Evolutionary conservation across 2,329 filamentous ascomycete species (phyloP).

Genomic region (Chaetoscypha palmicola): DNA sequence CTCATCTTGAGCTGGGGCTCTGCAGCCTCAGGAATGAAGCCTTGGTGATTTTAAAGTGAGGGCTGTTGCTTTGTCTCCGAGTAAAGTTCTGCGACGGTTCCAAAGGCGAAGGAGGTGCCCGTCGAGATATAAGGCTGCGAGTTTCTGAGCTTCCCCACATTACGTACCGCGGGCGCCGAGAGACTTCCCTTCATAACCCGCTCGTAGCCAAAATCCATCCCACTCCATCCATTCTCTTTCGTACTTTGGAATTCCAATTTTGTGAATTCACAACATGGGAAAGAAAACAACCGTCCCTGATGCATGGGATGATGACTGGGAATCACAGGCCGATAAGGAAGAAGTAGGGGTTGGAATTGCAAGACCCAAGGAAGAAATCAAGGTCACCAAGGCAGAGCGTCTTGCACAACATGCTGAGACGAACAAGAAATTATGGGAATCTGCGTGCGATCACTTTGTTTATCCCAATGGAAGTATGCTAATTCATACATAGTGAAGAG

Average conservation of each 20-base stretch:
- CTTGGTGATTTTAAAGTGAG: constrained; percentile 2
- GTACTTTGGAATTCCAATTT: too few relatives aligned
- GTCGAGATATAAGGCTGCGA: too few relatives aligned
- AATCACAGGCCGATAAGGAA: constrained; percentile 60
- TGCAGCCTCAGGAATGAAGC: too few relatives aligned
- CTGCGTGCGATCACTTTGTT: constrained; percentile 54
- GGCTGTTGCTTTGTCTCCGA: neutral
- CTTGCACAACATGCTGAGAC: constrained; percentile 73
- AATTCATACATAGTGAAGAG: constrained; percentile 44
- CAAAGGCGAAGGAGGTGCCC: too few relatives aligned
- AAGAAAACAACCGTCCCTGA: constrained; percentile 50
- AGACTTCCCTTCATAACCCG: constrained; percentile 3
- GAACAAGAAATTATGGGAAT: constrained; percentile 82
- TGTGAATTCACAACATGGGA: too few relatives aligned
- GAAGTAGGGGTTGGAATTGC: constrained; percentile 22
- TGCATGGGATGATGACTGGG: constrained; percentile 91
- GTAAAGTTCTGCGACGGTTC: too few relatives aligned
- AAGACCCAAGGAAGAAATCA: constrained; percentile 19
- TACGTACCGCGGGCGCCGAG: too few relatives aligned
- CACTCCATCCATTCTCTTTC: constrained; percentile 1
- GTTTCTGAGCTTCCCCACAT: too few relatives aligned
- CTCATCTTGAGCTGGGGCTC: too few relatives aligned
- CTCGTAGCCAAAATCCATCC: neutral
- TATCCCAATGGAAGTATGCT: constrained; percentile 11
- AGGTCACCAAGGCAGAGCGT: constrained; percentile 65